Conservation (phyloP, 257 asterid genomes). For the Datura wrightii region DNA sequence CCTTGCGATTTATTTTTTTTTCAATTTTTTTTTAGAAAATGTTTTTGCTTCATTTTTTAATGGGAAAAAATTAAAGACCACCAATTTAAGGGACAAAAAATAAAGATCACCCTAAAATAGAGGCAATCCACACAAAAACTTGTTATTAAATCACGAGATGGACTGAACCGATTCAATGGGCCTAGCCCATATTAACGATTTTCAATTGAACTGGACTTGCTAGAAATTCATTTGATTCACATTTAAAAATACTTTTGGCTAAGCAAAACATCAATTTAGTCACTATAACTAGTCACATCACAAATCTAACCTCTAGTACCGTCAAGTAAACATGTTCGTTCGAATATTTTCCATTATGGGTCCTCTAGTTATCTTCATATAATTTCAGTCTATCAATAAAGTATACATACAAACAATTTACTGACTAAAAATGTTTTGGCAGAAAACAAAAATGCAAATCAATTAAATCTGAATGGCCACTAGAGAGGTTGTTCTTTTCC, state of each 20-base stretch:
- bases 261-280: background rate
- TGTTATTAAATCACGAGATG: too few relatives aligned
- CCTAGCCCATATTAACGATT: background rate
- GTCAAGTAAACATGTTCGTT: background rate
- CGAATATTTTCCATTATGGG: background rate
- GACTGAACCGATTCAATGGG: too few relatives aligned
- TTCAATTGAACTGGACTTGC: background rate
- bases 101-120: too few relatives aligned
- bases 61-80: too few relatives aligned
- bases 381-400: background rate
- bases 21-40: too few relatives aligned
- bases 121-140: too few relatives aligned
- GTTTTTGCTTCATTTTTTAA: too few relatives aligned
- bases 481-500: too few relatives aligned
- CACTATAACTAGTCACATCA: background rate
- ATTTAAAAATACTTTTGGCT: background rate
- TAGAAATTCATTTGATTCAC: background rate
- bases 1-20: too few relatives aligned
- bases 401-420: background rate
- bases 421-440: background rate
- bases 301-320: background rate
- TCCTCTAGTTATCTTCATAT: background rate
- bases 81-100: too few relatives aligned
- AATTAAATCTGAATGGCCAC: background rate
- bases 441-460: background rate